A percentile compares a stretch with the other conserved stretches of the same genome.
Conservation (phyloP, 352 stramenopile species). For the Pilasporangium apinafurcum region DNA sequence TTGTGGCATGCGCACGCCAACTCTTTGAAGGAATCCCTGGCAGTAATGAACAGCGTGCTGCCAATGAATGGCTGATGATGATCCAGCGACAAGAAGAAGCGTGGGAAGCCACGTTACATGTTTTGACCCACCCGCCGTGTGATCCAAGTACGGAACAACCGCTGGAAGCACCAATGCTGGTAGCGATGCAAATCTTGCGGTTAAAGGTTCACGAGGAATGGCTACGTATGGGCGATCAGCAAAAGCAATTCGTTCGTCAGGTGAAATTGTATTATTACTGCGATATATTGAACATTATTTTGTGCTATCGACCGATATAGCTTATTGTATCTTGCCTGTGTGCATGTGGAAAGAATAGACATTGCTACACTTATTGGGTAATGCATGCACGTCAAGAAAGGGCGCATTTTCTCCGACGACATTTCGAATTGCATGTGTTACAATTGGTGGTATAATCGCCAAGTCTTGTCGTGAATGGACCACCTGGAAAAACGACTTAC, state of each 20-base stretch:
- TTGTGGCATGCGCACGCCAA: conserved; percentile 44
- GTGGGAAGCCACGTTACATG: conserved; percentile 46
- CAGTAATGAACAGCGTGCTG: conserved; percentile 37
- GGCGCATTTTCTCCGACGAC: conserved; percentile 10
- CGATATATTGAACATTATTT: too few species aligned
- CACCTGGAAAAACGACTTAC: conserved; percentile 40
- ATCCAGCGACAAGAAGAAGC: conserved; percentile 53
- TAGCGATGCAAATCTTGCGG: conserved; percentile 66
- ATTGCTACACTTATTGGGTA: conserved; percentile 33
- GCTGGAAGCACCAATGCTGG: conserved; percentile 30
- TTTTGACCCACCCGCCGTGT: conserved; percentile 29
- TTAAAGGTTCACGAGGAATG: conserved; percentile 58
- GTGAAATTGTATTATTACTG: conserved; percentile 11
- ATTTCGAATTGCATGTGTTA: conserved; percentile 40
- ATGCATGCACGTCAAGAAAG: conserved; percentile 15
- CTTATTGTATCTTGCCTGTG: conserved; percentile 1
- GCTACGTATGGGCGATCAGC: conserved; percentile 19
- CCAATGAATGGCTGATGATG: conserved; percentile 66
- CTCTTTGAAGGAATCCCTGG: conserved; percentile 62
- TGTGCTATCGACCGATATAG: too few species aligned
- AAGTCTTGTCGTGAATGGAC: conserved; percentile 33
- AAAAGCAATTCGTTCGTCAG: conserved; percentile 32
- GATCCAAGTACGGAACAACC: conserved; percentile 11
- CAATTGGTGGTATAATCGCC: conserved; percentile 38
- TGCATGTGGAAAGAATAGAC: conserved; percentile 15